Evolutionary conservation across 352 stramenopile genomes (phyloP), one percentile per base, ranked within the genome.

Genomic region (Phytophthora ohioensis): DNA sequence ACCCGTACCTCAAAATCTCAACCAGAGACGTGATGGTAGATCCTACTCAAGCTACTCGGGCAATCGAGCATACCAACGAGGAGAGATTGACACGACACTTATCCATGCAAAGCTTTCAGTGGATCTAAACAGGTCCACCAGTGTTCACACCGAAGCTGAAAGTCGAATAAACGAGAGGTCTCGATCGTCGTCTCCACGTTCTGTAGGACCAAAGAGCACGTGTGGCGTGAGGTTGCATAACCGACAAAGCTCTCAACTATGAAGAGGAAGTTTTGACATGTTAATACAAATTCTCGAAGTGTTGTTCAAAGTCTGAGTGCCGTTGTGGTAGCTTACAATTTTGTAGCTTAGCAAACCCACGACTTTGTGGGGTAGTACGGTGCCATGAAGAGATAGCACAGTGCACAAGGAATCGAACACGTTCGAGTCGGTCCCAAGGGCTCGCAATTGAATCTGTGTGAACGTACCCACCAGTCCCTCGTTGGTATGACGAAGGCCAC

Each of bases 1-100:
- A 35, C 31, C 42, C 15, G 46, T 12, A 17, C 31, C 52, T 46
- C 53, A 27, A 7, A 58, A 49, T 56, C 31, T 10, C 39, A 35
- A 32, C n/a, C 34, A 48, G 5, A 52, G 13, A 43, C 53, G 69
- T 35, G 46, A 35, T 34, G 43, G n/a, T 1, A 43, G 70, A 35
- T 64, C 58, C 1, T 60, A 78, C 42, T 71, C 69, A 9, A 27
- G 45, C 17, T 61, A 63, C 45, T 17, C 34, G 8, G 58, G 46
- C 12, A 43, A 15, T 43, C 52, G 17, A 0, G 27, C 41, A 12
- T 39, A 43, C 30, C 17, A 39, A 53, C 52, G 42, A n/a, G 54
- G 27, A 21, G 64, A 66, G 8, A 55, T 57, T 13, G 13, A 48
- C 6, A 13, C 42, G 31, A 45, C 38, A 17, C 32, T 39, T 9